These are phyloP conservation scores for Pythium coloratum DNA, from an alignment of 352 stramenopile species.

Conservation along the genomic window DNA sequence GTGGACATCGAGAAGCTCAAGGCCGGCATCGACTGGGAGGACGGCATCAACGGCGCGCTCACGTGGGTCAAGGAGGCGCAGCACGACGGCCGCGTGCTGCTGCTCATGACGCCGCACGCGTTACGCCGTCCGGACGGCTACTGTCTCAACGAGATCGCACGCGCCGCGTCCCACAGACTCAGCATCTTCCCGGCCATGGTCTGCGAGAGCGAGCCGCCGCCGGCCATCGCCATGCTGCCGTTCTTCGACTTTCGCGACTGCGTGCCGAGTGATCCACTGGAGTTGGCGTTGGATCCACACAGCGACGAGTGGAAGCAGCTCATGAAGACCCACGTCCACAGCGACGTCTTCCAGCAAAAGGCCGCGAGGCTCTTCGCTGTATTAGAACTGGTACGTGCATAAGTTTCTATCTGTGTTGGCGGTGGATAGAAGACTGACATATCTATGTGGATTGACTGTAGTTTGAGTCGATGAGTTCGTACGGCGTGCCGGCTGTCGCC, in stretches of 20 bases:
- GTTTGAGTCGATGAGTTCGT: constrained; percentile 68
- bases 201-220: constrained; percentile 60
- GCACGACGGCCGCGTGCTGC: constrained; percentile 64
- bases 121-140: constrained; percentile 72
- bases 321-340: constrained; percentile 45
- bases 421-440: background rate
- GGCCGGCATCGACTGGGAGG: constrained; percentile 72
- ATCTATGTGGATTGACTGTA: constrained; percentile 21
- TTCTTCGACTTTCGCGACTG: constrained; percentile 78
- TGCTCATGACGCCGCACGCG: constrained; percentile 80
- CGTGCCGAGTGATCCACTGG: constrained; percentile 36
- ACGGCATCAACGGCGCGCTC: constrained; percentile 62
- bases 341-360: constrained; percentile 43
- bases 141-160: constrained; percentile 78
- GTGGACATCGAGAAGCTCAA: constrained; percentile 72
- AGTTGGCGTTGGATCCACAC: constrained; percentile 32
- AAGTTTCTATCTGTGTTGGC: background rate
- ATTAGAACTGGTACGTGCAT: constrained; percentile 51
- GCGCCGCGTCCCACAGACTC: constrained; percentile 54
- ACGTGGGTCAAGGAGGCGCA: constrained; percentile 72
- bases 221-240: constrained; percentile 67
- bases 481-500: constrained; percentile 59
- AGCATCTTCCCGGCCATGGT: constrained; percentile 76
- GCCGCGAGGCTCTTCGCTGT: constrained; percentile 52
- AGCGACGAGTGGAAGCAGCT: constrained; percentile 43